Evolutionary conservation across 2,329 filamentous ascomycete species (phyloP).

Genomic region (Aspergillus floridensis): DNA sequence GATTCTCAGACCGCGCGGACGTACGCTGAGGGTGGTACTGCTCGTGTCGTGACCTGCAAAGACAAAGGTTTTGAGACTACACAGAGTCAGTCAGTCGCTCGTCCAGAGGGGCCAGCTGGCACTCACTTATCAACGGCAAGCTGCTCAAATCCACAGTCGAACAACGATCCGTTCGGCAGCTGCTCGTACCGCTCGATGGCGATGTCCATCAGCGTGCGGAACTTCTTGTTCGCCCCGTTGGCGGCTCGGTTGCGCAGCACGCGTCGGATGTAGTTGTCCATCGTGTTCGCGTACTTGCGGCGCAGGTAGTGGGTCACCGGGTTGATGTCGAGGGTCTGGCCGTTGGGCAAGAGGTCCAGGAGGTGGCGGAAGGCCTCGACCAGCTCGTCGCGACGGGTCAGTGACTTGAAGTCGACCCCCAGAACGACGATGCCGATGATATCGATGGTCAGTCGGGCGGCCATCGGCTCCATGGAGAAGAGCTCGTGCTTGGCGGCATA

Average conservation of each 20-base stretch:
- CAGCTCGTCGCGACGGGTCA: too few relatives aligned
- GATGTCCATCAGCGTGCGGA: too few relatives aligned
- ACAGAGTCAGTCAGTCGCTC: background rate
- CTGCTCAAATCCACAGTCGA: too few relatives aligned
- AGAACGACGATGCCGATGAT: background rate
- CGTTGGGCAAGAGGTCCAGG: background rate
- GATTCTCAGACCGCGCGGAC: too few relatives aligned
- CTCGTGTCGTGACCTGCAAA: constrained; percentile 8
- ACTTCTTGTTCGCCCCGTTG: too few relatives aligned
- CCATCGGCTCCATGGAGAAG: background rate
- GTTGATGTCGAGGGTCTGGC: background rate
- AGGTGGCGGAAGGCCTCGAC: background rate
- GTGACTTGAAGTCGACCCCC: background rate
- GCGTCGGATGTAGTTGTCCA: background rate
- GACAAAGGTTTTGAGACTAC: background rate
- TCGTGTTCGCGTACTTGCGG: background rate
- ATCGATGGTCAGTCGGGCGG: background rate
- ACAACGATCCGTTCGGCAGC: too few relatives aligned
- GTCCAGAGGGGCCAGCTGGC: too few relatives aligned
- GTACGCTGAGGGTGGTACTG: background rate
- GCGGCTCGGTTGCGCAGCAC: background rate
- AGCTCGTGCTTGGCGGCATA: background rate
- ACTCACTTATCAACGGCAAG: background rate
- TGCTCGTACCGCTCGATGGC: too few relatives aligned
- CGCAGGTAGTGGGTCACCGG: background rate